Base-by-base conservation (phyloP, 139 green algal species). In the Haematococcus lacustris region DNA sequence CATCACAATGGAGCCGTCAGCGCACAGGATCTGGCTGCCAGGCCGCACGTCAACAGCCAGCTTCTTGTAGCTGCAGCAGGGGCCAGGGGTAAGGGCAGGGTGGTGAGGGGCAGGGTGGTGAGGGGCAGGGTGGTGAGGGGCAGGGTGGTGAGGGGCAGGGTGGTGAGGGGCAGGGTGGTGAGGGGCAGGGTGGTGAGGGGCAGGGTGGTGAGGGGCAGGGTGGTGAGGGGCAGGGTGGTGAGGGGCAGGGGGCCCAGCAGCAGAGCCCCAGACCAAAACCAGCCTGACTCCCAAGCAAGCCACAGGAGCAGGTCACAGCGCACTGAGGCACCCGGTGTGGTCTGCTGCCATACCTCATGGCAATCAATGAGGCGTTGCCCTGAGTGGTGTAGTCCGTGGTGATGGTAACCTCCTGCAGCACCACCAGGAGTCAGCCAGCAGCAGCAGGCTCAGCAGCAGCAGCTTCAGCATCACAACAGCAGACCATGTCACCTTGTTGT, bases 1-100 rank as follows among this genome's bases (percentile, higher is more conserved):
- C 79, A 99, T 84, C 37, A 96, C 96, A 66, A 98, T 96, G 74
- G 81, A 94, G 37, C 95, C 95, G 76, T 99, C 95, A 5, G 95
- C 95, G 62, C 85, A 89, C 70, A 98, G 86, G 71, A 98, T 96
- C 70, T 90, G 83, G 21, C 71, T 88, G 41, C 95, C 95, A 1
- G 88, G 89, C 71, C 88, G 81, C 33, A 99, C 87, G 73, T 98
- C 92, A 41, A 87, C 43, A 17, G 91, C 84, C 65, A 97, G 85
- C 74, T 93, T 96, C 78, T 92, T 89, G 82, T 96, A 97, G 64
- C 84, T 92, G 81, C n/a, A n/a, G n/a, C n/a, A n/a, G n/a, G n/a
- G n/a, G n/a, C n/a, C n/a, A n/a, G n/a, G n/a, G n/a, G n/a, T n/a
- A n/a, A n/a, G n/a, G n/a, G n/a, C n/a, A n/a, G n/a, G n/a, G n/a